Base-by-base conservation (phyloP, 768 basidiomycete genomes). In the Rhizopogon sp. region DNA sequence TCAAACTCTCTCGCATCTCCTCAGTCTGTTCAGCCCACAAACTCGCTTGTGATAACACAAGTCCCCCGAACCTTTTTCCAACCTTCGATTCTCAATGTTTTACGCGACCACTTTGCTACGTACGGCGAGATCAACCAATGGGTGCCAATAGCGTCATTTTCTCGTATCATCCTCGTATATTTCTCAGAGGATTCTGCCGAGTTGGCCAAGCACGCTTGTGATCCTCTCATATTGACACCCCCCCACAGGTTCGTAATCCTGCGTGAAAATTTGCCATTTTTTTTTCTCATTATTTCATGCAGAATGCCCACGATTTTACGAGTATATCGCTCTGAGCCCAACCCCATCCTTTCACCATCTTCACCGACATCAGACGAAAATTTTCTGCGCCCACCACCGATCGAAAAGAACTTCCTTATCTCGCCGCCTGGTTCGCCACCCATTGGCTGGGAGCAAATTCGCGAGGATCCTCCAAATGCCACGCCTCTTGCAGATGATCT, bases 391-490 rank as follows among this genome's bases (percentile, higher is more conserved):
- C 93, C 94, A 0, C 96, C 96, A 0, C 72, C 79, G 0, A 61
- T 85, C 39, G 89, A 94, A 62, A 93, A 93, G 72, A 98, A 98
- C 73, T 98, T 98, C 72, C 79, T 99, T 45, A 95, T 99, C 59
- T 98, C 97, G 0, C 97, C 97, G 0, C 97, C 97, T 3, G 97
- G 97, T 5, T 97, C 94, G 0, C 97, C 97, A 0, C 97, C 97
- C 0, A 85, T 95, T 1, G 97, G 95, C 3, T 99, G 97, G 97
- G 93, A 97, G 65, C 93, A 81, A 22, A 81, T 94, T 54, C 76
- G 76, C 49, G 96, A 98, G 70, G 93, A 95, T 7, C 91, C 93
- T 16, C 96, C 96, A 0, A 98, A 98, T 65, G 67, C 74, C 3
- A 72, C 80, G 2, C 87, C 93, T 5, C 80, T 97, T 25, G 96